A percentile compares a stretch with the other conserved stretches of the same genome.
Conservation (phyloP, 495 filamentous ascomycete genomes). For the Hypomontagnella submonticulosa region DNA sequence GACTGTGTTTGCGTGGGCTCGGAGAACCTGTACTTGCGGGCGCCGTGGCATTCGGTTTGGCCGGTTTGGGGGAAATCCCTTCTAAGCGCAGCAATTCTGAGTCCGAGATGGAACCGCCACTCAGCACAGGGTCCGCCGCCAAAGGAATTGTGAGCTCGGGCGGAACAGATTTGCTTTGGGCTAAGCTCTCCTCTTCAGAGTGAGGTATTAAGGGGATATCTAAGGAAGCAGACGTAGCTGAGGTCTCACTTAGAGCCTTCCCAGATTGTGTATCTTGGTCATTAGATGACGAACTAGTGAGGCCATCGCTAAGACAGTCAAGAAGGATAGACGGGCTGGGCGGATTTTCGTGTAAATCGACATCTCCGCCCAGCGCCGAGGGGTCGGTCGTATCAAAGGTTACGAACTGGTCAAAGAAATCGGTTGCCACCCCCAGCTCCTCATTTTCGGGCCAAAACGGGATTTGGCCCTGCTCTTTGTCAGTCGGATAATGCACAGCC, state of each 20-base stretch:
- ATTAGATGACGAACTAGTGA: constrained; percentile 34
- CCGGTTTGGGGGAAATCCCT: constrained; percentile 57
- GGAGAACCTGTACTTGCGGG: constrained; percentile 25
- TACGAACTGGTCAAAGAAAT: constrained; percentile 62
- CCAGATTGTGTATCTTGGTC: constrained; percentile 40
- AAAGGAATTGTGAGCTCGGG: constrained; percentile 25
- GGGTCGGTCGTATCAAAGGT: constrained; percentile 52
- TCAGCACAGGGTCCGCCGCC: constrained; percentile 40
- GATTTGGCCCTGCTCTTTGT: constrained; percentile 54
- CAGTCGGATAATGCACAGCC: constrained; percentile 44
- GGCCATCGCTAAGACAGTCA: constrained; percentile 30
- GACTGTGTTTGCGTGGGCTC: constrained; percentile 42
- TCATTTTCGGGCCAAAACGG: constrained; percentile 51
- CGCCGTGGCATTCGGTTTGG: constrained; percentile 42
- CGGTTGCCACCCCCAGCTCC: constrained; percentile 50
- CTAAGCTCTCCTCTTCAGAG: not conserved
- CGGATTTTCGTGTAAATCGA: constrained; percentile 43
- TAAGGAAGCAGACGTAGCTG: constrained; percentile 17
- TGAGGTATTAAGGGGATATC: constrained; percentile 10
- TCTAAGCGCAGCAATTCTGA: constrained; percentile 60
- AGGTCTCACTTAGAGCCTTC: constrained; percentile 22
- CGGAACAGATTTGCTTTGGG: constrained; percentile 32
- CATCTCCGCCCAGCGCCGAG: constrained; percentile 20
- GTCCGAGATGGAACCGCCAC: constrained; percentile 57
- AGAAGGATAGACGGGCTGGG: constrained; percentile 48